phyloP scores from a whole-genome alignment of 257 asterid species.

The Phtheirospermum japonicum region DNA sequence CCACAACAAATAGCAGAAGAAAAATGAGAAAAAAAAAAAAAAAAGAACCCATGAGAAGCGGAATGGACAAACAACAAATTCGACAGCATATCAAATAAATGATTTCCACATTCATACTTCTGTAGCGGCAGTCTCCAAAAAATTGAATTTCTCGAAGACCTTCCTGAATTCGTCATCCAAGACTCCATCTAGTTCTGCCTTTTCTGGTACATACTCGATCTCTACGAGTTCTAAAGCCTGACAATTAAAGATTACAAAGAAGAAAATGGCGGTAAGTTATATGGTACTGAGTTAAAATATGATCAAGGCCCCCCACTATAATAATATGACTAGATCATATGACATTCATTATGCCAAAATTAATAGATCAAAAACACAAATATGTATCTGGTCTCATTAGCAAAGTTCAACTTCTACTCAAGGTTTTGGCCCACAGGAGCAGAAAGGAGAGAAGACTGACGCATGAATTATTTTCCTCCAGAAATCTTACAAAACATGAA shows the following conservation, averaged over 20 bases:
- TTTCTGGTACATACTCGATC: slow-evolving; percentile 89
- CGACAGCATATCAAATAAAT: slow-evolving; percentile 7
- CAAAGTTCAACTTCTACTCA: background rate
- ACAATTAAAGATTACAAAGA: background rate
- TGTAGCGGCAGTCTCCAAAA: slow-evolving; percentile 44
- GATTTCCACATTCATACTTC: slow-evolving; percentile 50
- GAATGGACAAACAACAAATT: slow-evolving; percentile 2
- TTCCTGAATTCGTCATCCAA: slow-evolving; percentile 76
- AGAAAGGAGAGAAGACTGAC: background rate
- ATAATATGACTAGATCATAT: slow-evolving; percentile 1
- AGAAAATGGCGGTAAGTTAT: slow-evolving; percentile 14
- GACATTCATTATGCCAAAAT: background rate
- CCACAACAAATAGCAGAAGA: background rate
- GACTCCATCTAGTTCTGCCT: slow-evolving; percentile 64
- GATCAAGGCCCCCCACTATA: background rate
- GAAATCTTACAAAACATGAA: background rate
- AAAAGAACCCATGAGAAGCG: background rate
- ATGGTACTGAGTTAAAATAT: background rate
- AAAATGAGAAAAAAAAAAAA: background rate
- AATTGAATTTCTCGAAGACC: slow-evolving; percentile 85
- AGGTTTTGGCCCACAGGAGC: background rate
- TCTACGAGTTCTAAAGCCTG: slow-evolving; percentile 57
- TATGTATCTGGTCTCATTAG: background rate
- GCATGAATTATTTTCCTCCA: background rate
- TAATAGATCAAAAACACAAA: background rate